phyloP scores from a whole-genome alignment of 2,329 filamentous ascomycete species.

The Ascochyta koolunga region DNA sequence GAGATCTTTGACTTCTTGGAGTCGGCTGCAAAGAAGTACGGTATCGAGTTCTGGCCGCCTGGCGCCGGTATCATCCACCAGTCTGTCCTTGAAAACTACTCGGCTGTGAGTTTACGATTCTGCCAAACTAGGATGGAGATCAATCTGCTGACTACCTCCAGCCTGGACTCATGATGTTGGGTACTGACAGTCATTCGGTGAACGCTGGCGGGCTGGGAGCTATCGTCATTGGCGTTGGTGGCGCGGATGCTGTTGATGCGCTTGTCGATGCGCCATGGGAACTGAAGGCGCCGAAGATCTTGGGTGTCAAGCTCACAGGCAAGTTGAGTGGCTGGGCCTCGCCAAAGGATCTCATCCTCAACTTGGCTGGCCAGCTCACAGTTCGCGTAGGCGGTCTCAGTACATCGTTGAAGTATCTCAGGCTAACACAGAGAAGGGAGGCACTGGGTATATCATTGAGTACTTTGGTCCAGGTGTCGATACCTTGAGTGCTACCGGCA shows the following conservation, averaged over 20 bases:
- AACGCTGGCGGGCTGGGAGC: conserved; percentile 95
- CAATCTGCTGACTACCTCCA: neutral
- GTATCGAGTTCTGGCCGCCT: conserved; percentile 53
- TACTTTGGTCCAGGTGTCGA: conserved; percentile 91
- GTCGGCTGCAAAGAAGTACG: conserved; percentile 68
- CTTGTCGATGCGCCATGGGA: conserved; percentile 97
- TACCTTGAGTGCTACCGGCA: conserved; percentile 87
- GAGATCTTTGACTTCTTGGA: conserved; percentile 98
- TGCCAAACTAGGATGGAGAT: neutral
- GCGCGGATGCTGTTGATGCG: conserved; percentile 95
- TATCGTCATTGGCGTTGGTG: conserved; percentile 95
- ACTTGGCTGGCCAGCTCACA: conserved; percentile 86
- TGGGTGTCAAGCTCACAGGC: conserved; percentile 85
- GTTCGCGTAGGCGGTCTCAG: conserved; percentile 63
- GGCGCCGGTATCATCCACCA: conserved; percentile 72
- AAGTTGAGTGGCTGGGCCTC: conserved; percentile 87
- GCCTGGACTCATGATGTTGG: conserved; percentile 97
- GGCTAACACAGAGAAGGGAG: conserved; percentile 60
- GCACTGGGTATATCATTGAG: conserved; percentile 93
- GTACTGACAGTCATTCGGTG: conserved; percentile 95
- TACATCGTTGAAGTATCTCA: neutral
- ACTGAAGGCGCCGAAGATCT: conserved; percentile 88
- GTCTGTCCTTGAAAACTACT: conserved; percentile 97
- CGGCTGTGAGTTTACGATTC: conserved; percentile 57
- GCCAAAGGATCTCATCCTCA: conserved; percentile 94